Percentiles rank a stretch among this genome's conserved stretches.
phyloP scores from a whole-genome alignment of 768 basidiomycete genomes.

The Pisolithus albus region DNA sequence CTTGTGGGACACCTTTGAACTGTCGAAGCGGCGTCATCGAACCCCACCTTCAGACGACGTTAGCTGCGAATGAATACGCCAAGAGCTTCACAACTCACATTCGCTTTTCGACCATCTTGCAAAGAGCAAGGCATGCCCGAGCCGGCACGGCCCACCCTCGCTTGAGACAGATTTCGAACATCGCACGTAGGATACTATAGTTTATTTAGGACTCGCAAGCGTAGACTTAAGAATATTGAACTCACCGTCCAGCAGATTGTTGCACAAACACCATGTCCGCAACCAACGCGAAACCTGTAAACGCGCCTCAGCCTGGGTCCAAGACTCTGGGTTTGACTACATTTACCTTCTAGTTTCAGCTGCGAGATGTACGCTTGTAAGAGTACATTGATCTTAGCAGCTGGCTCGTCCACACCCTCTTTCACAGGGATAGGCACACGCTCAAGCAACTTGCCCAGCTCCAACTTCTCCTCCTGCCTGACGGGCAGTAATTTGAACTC shows the following conservation, averaged over 20 bases:
- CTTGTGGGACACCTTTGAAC: conserved; percentile 84
- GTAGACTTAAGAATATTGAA: not conserved
- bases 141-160: conserved; percentile 97
- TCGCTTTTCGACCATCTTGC: conserved; percentile 90
- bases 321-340: not conserved
- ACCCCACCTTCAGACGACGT: conserved; percentile 63
- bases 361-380: conserved; percentile 93
- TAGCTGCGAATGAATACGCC: not conserved
- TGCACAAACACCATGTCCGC: conserved; percentile 96
- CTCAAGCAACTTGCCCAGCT: conserved; percentile 84
- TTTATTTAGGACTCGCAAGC: conserved; percentile 1
- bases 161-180: conserved; percentile 97
- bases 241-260: conserved; percentile 88
- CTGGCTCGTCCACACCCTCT: conserved; percentile 92
- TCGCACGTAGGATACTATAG: conserved; percentile 82
- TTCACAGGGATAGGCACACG: conserved; percentile 96
- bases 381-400: conserved; percentile 95
- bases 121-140: conserved; percentile 83
- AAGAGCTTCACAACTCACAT: conserved; percentile 45
- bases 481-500: conserved; percentile 92
- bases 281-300: conserved; percentile 69
- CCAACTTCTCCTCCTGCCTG: conserved; percentile 74
- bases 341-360: conserved; percentile 78
- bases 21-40: conserved; percentile 97
- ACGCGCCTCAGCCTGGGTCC: not conserved